Conservation (phyloP, 2,329 filamentous ascomycete species). For the Lithohypha guttulata region DNA sequence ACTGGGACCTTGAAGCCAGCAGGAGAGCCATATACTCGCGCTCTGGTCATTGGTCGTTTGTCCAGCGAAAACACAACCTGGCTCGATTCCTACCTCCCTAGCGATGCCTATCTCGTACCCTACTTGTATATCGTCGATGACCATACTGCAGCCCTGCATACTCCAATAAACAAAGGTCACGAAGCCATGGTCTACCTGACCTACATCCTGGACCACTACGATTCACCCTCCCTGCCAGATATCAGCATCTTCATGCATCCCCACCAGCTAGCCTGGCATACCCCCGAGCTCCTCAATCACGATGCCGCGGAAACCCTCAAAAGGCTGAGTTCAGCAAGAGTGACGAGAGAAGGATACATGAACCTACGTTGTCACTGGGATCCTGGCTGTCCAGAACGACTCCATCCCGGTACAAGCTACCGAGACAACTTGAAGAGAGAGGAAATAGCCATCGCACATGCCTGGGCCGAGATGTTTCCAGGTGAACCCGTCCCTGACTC, state of each 20-base stretch:
- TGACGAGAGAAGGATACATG: conserved; percentile 46
- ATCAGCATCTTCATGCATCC: conserved; percentile 51
- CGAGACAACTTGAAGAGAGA: conserved; percentile 35
- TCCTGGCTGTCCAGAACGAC: conserved; percentile 50
- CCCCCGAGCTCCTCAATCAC: conserved; percentile 42
- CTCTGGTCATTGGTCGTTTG: conserved; percentile 37
- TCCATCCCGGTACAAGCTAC: conserved; percentile 37
- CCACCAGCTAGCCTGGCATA: conserved; percentile 49
- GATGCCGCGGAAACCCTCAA: conserved; percentile 42
- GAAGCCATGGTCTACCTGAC: conserved; percentile 54
- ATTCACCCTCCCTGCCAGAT: conserved; percentile 41
- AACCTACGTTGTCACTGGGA: conserved; percentile 49
- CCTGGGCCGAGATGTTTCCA: conserved; percentile 40
- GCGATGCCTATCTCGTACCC: conserved; percentile 31
- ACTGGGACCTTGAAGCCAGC: conserved; percentile 33
- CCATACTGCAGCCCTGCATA: conserved; percentile 37
- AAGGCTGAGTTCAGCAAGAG: conserved; percentile 41
- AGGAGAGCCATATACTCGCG: conserved; percentile 43
- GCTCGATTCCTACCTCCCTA: conserved; percentile 41
- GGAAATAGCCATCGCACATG: conserved; percentile 35
- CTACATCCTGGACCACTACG: conserved; percentile 53
- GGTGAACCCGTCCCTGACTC: conserved; percentile 35
- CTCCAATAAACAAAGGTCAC: conserved; percentile 50
- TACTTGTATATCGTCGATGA: conserved; percentile 46
- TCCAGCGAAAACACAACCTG: conserved; percentile 28